Percentiles rank a stretch among this genome's conserved stretches.
phyloP scores from a whole-genome alignment of 768 basidiomycete species.

The Tremella fuciformis region DNA sequence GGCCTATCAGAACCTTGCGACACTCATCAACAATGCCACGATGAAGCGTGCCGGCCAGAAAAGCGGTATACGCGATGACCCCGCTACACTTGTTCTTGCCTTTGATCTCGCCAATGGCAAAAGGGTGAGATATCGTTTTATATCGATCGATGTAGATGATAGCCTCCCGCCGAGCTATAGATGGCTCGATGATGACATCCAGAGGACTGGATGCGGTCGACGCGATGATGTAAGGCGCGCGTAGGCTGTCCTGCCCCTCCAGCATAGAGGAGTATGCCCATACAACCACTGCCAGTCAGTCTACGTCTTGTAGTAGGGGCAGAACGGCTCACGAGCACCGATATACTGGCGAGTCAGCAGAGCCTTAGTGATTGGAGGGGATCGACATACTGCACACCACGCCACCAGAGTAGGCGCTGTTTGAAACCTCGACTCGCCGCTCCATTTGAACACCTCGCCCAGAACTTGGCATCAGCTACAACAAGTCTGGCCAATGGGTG shows the following conservation, averaged over 20 bases:
- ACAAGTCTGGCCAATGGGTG: background rate
- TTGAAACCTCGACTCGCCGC: conserved; percentile 12
- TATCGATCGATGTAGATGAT: conserved; percentile 14
- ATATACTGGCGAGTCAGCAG: conserved; percentile 12
- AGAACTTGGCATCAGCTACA: conserved; percentile 12
- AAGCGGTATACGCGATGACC: conserved; percentile 22
- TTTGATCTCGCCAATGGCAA: conserved; percentile 11
- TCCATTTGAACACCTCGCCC: conserved; percentile 13
- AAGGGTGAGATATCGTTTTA: conserved; percentile 6
- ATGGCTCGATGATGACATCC: conserved; percentile 17
- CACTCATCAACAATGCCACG: conserved; percentile 22
- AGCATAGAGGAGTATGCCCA: conserved; percentile 23
- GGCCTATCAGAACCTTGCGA: conserved; percentile 16
- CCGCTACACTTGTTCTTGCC: conserved; percentile 22
- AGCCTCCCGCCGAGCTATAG: conserved; percentile 18
- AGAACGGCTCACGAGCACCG: conserved; percentile 9
- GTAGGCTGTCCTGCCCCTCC: conserved; percentile 12
- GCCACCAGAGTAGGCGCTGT: conserved; percentile 15
- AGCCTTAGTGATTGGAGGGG: background rate
- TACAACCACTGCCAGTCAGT: conserved; percentile 16
- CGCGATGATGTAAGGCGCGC: conserved; percentile 17
- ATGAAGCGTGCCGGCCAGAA: conserved; percentile 14
- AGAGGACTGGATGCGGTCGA: background rate
- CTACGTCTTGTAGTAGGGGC: too few species aligned
- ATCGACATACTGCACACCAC: conserved; percentile 17